Percentiles rank a stretch among this genome's conserved stretches.
Conservation (phyloP, 768 basidiomycete species). For the Scleroderma bovista region DNA sequence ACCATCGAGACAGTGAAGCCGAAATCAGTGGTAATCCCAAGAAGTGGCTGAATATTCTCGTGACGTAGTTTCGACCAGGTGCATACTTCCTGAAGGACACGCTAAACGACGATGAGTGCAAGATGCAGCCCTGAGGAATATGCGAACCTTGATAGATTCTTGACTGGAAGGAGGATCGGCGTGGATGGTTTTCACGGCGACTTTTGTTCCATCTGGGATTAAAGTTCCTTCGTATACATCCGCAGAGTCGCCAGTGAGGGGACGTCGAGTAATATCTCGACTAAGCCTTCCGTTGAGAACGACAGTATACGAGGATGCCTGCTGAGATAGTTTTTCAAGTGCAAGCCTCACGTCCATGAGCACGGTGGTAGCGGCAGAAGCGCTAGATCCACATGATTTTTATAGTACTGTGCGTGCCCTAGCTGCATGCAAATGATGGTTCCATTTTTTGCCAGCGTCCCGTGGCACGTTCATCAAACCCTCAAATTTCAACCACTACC, state of each 20-base stretch:
- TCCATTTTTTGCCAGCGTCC: too few relatives aligned
- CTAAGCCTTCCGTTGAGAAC: not conserved
- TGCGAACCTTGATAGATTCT: not conserved
- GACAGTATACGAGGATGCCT: not conserved
- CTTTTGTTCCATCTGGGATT: not conserved
- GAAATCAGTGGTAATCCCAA: not conserved
- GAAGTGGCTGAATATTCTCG: not conserved
- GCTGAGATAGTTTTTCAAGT: not conserved
- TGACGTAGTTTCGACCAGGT: not conserved
- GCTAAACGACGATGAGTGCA: not conserved
- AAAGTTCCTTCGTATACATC: not conserved
- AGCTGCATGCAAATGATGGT: too few relatives aligned
- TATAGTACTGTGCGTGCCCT: too few relatives aligned
- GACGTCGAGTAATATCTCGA: not conserved
- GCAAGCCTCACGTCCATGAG: not conserved
- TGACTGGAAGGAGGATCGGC: not conserved
- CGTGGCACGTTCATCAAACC: too few relatives aligned
- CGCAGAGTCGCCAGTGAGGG: not conserved
- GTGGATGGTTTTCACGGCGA: not conserved
- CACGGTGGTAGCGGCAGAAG: not conserved
- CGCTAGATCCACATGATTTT: too few relatives aligned
- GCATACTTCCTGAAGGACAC: not conserved
- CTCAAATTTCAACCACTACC: too few relatives aligned
- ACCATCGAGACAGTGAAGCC: not conserved
- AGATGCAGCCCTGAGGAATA: not conserved